Percentiles rank a stretch among this genome's conserved stretches.
Evolutionary conservation across 2,329 filamentous ascomycete genomes (phyloP).

Genomic region (Xylariomycetidae sp.): DNA sequence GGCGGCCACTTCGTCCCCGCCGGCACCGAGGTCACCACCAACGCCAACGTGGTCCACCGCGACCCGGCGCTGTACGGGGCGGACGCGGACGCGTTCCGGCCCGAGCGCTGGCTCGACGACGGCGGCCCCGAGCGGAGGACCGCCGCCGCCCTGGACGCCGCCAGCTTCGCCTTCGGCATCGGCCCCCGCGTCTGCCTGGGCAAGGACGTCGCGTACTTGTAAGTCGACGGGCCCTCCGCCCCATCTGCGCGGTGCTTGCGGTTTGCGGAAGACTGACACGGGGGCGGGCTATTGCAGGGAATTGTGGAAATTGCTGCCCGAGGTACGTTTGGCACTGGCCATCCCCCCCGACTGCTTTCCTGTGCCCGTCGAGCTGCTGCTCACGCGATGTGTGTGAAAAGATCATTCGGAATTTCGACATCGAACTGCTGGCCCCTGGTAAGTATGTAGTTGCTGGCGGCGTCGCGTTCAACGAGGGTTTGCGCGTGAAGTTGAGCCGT

Average conservation of each 20-base stretch:
- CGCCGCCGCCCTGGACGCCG: slow-evolving; percentile 1
- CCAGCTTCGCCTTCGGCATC: slow-evolving; percentile 2
- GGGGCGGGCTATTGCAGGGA: neutral
- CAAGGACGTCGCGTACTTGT: slow-evolving; percentile 1
- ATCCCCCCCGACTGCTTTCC: neutral
- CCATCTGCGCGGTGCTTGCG: no score
- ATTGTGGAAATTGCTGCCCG: slow-evolving; percentile 1
- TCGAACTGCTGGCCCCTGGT: neutral
- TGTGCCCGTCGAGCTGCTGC: neutral
- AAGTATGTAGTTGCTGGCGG: slow-evolving; percentile 1
- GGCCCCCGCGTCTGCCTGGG: slow-evolving; percentile 1
- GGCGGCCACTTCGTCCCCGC: slow-evolving; percentile 5
- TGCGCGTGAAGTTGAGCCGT: no score
- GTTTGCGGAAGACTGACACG: neutral
- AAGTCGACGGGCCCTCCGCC: neutral
- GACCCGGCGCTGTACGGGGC: slow-evolving; percentile 24
- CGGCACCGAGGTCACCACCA: slow-evolving; percentile 25
- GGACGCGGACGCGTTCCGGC: slow-evolving; percentile 24
- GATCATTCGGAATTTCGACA: slow-evolving; percentile 2
- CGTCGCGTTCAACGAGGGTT: slow-evolving; percentile 2
- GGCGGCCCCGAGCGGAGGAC: neutral
- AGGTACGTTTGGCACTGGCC: neutral
- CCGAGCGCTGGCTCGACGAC: slow-evolving; percentile 25
- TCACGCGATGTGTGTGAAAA: neutral
- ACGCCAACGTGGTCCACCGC: slow-evolving; percentile 25